These are phyloP conservation scores for Handroanthus guayacan DNA, from an alignment of 257 asterid species.

Conservation along the genomic window DNA sequence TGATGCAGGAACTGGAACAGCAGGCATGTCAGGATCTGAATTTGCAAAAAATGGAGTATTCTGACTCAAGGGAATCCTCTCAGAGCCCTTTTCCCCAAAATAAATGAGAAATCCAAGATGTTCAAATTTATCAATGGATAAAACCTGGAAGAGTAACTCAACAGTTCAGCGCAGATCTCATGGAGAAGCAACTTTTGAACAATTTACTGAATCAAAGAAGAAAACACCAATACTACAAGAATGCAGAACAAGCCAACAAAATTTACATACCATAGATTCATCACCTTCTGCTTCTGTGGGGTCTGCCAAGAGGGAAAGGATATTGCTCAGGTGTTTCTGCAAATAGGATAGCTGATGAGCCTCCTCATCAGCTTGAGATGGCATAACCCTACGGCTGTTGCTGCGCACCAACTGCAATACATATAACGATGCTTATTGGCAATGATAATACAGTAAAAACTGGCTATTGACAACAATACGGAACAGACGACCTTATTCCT, in stretches of 20 bases:
- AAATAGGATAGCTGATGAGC: slow-evolving; percentile 96
- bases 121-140: slow-evolving; percentile 82
- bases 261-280: slow-evolving; percentile 77
- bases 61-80: slow-evolving; percentile 78
- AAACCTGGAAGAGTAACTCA: slow-evolving; percentile 56
- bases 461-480: slow-evolving; percentile 22
- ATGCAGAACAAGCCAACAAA: slow-evolving; percentile 24
- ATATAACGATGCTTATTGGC: slow-evolving; percentile 26
- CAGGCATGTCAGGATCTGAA: slow-evolving; percentile 99
- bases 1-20: slow-evolving; percentile 87
- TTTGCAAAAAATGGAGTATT: slow-evolving; percentile 92
- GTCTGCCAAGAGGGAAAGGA: slow-evolving; percentile 89
- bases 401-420: slow-evolving; percentile 90
- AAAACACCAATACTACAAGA: neutral
- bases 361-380: slow-evolving; percentile 95
- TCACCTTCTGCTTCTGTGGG: slow-evolving; percentile 75
- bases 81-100: slow-evolving; percentile 86
- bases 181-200: neutral
- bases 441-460: slow-evolving; percentile 42
- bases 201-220: slow-evolving; percentile 25
- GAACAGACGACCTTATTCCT: neutral
- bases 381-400: slow-evolving; percentile 92
- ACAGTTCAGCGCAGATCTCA: slow-evolving; percentile 34
- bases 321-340: slow-evolving; percentile 86
- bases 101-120: slow-evolving; percentile 81